A percentile compares a stretch with the other conserved stretches of the same genome.
phyloP scores from a whole-genome alignment of 257 asterid genomes.

The Handroanthus guayacan region DNA sequence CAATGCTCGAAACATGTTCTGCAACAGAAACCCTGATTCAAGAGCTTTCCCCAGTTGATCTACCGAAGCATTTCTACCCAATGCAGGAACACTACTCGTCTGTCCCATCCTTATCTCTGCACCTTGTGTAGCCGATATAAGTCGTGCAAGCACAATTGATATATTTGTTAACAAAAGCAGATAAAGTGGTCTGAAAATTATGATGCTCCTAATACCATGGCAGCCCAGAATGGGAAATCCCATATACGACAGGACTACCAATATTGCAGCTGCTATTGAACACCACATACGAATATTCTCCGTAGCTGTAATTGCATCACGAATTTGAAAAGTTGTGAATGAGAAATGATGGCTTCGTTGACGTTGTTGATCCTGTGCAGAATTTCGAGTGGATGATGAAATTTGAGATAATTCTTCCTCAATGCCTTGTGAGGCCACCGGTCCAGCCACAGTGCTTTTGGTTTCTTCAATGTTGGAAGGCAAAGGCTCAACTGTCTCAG shows the following conservation, averaged over 20 bases:
- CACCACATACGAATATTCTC: conserved; percentile 60
- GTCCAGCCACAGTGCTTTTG: conserved; percentile 35
- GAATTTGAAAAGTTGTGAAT: conserved; percentile 49
- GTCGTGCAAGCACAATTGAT: conserved; percentile 57
- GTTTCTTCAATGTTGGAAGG: conserved; percentile 39
- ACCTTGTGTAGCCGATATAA: conserved; percentile 45
- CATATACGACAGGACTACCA: conserved; percentile 61
- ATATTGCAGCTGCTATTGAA: conserved; percentile 63
- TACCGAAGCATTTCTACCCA: conserved; percentile 49
- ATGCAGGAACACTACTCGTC: conserved; percentile 35
- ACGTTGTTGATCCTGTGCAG: conserved; percentile 36
- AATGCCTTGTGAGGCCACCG: conserved; percentile 40
- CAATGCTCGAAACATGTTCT: conserved; percentile 59
- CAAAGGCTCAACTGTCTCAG: conserved; percentile 39
- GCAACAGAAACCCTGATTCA: conserved; percentile 59
- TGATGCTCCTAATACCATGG: conserved; percentile 40
- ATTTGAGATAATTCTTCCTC: conserved; percentile 45
- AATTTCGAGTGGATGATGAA: conserved; percentile 41
- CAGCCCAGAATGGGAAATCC: conserved; percentile 63
- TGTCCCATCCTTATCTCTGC: conserved; percentile 36
- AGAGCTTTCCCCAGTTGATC: conserved; percentile 68
- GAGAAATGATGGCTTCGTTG: conserved; percentile 41
- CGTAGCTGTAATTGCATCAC: conserved; percentile 65
- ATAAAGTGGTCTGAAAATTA: conserved; percentile 66
- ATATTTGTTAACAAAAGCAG: conserved; percentile 70